A percentile compares a stretch with the other conserved stretches of the same genome.
Conservation (phyloP, 2,329 filamentous ascomycete genomes). For the Knoxdaviesia capensis region DNA sequence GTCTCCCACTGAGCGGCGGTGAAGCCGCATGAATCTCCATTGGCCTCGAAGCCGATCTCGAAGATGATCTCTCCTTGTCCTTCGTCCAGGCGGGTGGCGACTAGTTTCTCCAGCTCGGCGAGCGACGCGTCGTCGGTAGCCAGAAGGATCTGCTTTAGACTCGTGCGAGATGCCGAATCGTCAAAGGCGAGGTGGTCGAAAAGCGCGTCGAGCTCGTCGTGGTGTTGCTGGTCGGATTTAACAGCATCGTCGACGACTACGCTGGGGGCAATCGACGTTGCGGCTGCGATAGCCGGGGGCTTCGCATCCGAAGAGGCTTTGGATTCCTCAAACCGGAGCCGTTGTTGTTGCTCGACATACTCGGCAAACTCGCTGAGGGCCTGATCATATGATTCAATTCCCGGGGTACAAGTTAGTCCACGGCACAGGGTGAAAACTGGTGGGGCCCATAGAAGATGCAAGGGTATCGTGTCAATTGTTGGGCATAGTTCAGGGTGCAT, state of each 20-base stretch:
- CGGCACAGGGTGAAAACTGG: too few relatives aligned
- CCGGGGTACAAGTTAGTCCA: not conserved
- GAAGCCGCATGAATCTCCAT: conserved; percentile 67
- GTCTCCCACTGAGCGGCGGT: conserved; percentile 53
- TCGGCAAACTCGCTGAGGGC: conserved; percentile 93
- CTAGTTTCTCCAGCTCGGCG: conserved; percentile 39
- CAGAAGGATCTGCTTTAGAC: conserved; percentile 60
- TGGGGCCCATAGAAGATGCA: too few relatives aligned
- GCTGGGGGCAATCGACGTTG: conserved; percentile 6
- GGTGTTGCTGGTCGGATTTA: conserved; percentile 20
- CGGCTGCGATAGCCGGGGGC: conserved; percentile 10
- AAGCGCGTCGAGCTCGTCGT: conserved; percentile 81
- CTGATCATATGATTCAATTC: conserved; percentile 11
- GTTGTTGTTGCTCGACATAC: conserved; percentile 89
- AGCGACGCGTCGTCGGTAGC: conserved; percentile 38
- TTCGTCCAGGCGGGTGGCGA: conserved; percentile 55
- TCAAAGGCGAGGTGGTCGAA: conserved; percentile 59
- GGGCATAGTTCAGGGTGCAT: too few relatives aligned
- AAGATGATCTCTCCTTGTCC: conserved; percentile 81
- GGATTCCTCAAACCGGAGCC: conserved; percentile 37
- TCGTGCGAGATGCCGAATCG: conserved; percentile 46
- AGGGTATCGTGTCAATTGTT: too few relatives aligned
- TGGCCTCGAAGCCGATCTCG: conserved; percentile 81
- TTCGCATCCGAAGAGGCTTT: conserved; percentile 11
- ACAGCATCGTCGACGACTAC: conserved; percentile 9